phyloP scores from a whole-genome alignment of 495 filamentous ascomycete species.

The Lasiosphaeria hispida region DNA sequence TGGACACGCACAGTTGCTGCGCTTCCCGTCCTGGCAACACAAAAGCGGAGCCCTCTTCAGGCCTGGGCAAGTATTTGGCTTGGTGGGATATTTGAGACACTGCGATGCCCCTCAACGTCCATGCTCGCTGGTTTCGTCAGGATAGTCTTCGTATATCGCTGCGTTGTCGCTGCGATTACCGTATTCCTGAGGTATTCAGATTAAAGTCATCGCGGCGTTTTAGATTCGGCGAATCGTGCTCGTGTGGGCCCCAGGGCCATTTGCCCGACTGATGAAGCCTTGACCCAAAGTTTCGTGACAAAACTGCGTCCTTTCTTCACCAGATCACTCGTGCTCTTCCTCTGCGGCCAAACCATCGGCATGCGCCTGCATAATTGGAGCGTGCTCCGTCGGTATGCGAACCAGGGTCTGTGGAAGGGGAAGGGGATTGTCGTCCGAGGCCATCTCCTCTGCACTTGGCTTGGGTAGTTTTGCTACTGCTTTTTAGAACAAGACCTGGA shows the following conservation, averaged over 20 bases:
- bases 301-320: neutral
- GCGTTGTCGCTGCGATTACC: too few species aligned
- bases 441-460: conserved; percentile 29
- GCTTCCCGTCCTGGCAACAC: neutral
- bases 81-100: too few species aligned
- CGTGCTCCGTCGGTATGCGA: conserved; percentile 71
- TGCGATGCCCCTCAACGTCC: too few species aligned
- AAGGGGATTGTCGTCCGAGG: conserved; percentile 39
- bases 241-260: neutral
- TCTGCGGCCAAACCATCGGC: conserved; percentile 40
- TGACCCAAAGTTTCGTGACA: neutral
- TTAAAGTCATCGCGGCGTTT: neutral
- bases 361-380: conserved; percentile 52
- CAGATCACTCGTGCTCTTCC: conserved; percentile 21
- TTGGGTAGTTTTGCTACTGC: conserved; percentile 51
- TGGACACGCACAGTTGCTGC: conserved; percentile 10
- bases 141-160: too few species aligned
- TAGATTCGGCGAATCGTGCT: neutral
- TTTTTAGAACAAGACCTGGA: conserved; percentile 52
- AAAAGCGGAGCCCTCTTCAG: conserved; percentile 3
- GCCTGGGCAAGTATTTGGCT: neutral
- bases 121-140: too few species aligned
- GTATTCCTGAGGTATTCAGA: too few species aligned
- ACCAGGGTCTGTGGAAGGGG: conserved; percentile 77
- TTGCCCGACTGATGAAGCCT: neutral